Conservation (phyloP, 371 early-diverging fungal species). For the Mucor indicus region DNA sequence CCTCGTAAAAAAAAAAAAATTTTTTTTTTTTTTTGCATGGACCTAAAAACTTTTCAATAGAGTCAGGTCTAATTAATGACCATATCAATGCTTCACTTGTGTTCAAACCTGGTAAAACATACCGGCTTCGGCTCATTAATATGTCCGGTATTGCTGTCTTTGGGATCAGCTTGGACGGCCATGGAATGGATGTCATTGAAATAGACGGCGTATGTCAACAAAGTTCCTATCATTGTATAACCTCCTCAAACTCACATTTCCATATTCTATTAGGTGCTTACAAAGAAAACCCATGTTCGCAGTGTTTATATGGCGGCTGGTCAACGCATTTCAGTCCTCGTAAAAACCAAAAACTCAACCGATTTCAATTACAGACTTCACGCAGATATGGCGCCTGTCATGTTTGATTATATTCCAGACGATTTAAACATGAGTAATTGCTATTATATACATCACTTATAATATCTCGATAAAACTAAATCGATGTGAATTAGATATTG, state of each 20-base stretch:
- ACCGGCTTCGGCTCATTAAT: slow-evolving; percentile 52
- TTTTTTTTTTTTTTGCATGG: too few relatives aligned
- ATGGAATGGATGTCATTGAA: slow-evolving; percentile 74
- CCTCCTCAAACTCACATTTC: background rate
- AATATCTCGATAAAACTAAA: too few relatives aligned
- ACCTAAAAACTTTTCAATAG: slow-evolving; percentile 4
- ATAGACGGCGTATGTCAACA: slow-evolving; percentile 60
- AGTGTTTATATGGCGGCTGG: slow-evolving; percentile 61
- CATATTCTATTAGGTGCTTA: slow-evolving; percentile 26
- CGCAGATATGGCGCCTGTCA: slow-evolving; percentile 69
- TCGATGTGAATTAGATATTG: slow-evolving; percentile 34
- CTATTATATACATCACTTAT: too few relatives aligned
- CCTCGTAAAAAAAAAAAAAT: slow-evolving; percentile 30
- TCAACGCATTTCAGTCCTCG: slow-evolving; percentile 68
- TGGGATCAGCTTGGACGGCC: slow-evolving; percentile 67
- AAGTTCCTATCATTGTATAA: background rate
- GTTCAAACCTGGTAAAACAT: slow-evolving; percentile 27
- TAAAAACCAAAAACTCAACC: slow-evolving; percentile 61
- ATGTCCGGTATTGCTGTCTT: slow-evolving; percentile 67
- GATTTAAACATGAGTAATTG: slow-evolving; percentile 40
- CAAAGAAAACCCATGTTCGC: slow-evolving; percentile 44
- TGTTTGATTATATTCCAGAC: slow-evolving; percentile 68
- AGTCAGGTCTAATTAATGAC: slow-evolving; percentile 53
- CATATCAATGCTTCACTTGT: slow-evolving; percentile 15
- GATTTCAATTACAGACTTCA: slow-evolving; percentile 65